These are phyloP conservation scores for Eleusine indica DNA, from an alignment of 176 grass and related monocot genomes.

Conservation along the genomic window DNA sequence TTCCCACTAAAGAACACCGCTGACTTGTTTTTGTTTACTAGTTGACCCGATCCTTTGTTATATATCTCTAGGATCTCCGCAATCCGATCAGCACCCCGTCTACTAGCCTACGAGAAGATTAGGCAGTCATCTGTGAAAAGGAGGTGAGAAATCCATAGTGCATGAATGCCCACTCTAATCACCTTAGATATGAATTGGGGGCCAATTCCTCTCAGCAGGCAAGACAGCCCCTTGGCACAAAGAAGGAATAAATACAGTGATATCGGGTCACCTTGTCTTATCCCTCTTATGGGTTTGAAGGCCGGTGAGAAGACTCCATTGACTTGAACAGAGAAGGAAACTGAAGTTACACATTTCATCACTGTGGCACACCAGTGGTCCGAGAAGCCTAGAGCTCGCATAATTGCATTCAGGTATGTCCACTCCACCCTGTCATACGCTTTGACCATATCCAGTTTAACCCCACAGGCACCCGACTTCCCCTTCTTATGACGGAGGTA, in stretches of 20 bases:
- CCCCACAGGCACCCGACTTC: no score
- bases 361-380: rapidly evolving
- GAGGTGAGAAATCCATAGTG: background rate
- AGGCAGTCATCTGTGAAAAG: background rate
- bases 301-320: background rate
- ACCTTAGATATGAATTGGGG: background rate
- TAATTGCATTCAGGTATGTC: background rate
- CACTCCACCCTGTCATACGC: no score
- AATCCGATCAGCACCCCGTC: background rate
- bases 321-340: background rate
- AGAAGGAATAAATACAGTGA: background rate
- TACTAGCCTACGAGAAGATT: background rate
- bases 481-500: no score
- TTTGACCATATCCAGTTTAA: no score
- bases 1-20: background rate
- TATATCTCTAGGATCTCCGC: background rate
- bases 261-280: background rate
- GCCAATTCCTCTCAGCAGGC: background rate
- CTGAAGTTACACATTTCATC: background rate
- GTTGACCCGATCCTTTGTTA: background rate
- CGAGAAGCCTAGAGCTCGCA: background rate
- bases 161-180: background rate
- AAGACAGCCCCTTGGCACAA: background rate
- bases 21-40: background rate
- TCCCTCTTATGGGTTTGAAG: background rate